Evolutionary conservation across 2,329 filamentous ascomycete species (phyloP).

Genomic region (Fragosphaeria purpurea): DNA sequence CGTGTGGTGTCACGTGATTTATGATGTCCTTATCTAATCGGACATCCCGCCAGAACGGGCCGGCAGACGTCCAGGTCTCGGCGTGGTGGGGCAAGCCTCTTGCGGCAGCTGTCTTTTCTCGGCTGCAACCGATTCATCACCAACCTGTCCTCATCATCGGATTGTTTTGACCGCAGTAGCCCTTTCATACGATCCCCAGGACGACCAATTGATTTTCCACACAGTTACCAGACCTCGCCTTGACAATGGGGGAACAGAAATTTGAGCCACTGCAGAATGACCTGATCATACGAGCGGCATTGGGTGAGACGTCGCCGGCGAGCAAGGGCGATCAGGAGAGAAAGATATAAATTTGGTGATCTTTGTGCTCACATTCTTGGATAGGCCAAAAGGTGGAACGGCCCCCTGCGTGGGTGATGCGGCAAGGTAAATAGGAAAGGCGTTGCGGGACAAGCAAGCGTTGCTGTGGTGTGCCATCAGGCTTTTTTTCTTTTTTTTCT

Average conservation of each 20-base stretch:
- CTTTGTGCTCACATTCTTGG: background rate
- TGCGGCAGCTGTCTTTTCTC: too few relatives aligned
- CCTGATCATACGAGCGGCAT: constrained; percentile 77
- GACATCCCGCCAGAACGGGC: too few relatives aligned
- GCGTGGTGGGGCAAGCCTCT: too few relatives aligned
- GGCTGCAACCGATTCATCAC: too few relatives aligned
- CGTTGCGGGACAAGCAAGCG: background rate
- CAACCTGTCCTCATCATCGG: too few relatives aligned
- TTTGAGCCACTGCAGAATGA: constrained; percentile 90
- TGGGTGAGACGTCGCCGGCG: constrained; percentile 44
- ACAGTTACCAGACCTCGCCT: background rate
- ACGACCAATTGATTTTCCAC: too few relatives aligned
- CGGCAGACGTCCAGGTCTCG: too few relatives aligned
- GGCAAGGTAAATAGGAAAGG: constrained; percentile 60
- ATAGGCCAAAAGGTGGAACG: constrained; percentile 82
- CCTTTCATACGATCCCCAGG: too few relatives aligned
- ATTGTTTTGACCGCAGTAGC: too few relatives aligned
- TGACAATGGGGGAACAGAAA: constrained; percentile 47
- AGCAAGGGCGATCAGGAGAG: constrained; percentile 6
- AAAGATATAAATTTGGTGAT: constrained; percentile 6
- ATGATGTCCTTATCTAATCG: too few relatives aligned
- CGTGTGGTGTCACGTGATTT: too few relatives aligned
- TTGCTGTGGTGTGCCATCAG: background rate
- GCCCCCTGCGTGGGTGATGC: constrained; percentile 98
- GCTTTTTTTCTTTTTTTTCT: background rate